phyloP scores from a whole-genome alignment of 768 basidiomycete genomes.

The Tremella yokohamensis region DNA sequence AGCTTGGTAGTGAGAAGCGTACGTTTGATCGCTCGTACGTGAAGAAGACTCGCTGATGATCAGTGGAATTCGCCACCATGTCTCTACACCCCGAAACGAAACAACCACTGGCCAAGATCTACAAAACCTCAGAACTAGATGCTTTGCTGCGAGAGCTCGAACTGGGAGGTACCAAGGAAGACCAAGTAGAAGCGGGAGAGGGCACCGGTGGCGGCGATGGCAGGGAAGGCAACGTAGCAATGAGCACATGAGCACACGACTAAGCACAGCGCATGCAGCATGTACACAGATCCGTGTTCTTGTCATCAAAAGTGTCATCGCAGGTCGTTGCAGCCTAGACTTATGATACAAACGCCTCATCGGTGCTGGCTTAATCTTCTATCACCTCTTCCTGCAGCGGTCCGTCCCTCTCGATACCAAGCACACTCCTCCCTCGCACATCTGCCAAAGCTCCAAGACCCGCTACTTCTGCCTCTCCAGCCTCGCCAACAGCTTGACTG shows the following conservation, averaged over 20 bases:
- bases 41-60: background rate
- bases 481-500: background rate
- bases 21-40: slow-evolving; percentile 46
- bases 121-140: slow-evolving; percentile 81
- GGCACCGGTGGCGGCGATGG: slow-evolving; percentile 49
- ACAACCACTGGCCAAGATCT: slow-evolving; percentile 85
- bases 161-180: slow-evolving; percentile 78
- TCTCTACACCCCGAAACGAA: slow-evolving; percentile 74
- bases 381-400: slow-evolving; percentile 1
- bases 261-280: background rate
- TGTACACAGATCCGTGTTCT: background rate
- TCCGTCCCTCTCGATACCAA: background rate
- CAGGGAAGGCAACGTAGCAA: slow-evolving; percentile 44
- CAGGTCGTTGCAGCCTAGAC: background rate
- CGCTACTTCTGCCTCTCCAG: background rate
- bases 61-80: slow-evolving; percentile 95
- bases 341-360: no score
- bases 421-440: background rate
- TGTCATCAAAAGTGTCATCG: background rate
- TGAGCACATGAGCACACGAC: slow-evolving; percentile 36
- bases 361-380: background rate
- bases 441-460: background rate
- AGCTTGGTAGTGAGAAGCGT: slow-evolving; percentile 93
- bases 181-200: slow-evolving; percentile 44
- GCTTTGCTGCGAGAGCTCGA: slow-evolving; percentile 72